Base-by-base conservation (phyloP, 139 green algal genomes). In the Closterium sp. region DNA sequence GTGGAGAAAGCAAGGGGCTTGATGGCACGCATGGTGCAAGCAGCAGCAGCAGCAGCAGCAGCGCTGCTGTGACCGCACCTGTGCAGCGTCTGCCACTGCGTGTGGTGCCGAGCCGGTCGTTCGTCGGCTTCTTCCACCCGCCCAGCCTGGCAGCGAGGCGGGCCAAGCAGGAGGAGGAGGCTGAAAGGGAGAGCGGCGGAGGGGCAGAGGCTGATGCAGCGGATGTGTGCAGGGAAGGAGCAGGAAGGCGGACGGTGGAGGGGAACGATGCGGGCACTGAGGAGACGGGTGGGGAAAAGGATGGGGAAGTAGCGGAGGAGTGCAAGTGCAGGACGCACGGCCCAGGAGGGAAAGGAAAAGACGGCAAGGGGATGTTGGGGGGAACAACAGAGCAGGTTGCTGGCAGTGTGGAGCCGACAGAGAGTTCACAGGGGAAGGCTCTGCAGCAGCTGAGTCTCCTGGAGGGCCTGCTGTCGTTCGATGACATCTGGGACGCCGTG, bases 401-500 rank as follows among this genome's bases (percentile, higher is more conserved):
- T n/a, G n/a, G n/a, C n/a, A n/a, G n/a, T n/a, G n/a, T n/a, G n/a
- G n/a, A n/a, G n/a, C n/a, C n/a, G n/a, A n/a, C n/a, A n/a, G n/a
- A n/a, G n/a, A n/a, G n/a, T n/a, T n/a, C n/a, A n/a, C n/a, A n/a
- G n/a, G n/a, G n/a, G n/a, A n/a, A n/a, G n/a, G n/a, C n/a, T n/a
- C n/a, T n/a, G 38, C 9, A 66, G 38, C 38, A 66, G 30, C 55
- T 88, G 34, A 33, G 32, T 19, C 83, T 94, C 9, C 25, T 94
- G 88, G 91, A 89, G 64, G 84, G 87, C 32, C 16, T 89, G 21
- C 90, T 94, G 88, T 89, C 91, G 32, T 93, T 92, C 23, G 91
- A 94, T 16, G 83, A 34, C 35, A 94, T 94, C 64, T 94, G 91
- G 91, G 23, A 91, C 28, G 91, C 93, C 88, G n/a, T 94, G 28